phyloP scores from a whole-genome alignment of 352 stramenopile species.

The Globisporangium cystogenes region DNA sequence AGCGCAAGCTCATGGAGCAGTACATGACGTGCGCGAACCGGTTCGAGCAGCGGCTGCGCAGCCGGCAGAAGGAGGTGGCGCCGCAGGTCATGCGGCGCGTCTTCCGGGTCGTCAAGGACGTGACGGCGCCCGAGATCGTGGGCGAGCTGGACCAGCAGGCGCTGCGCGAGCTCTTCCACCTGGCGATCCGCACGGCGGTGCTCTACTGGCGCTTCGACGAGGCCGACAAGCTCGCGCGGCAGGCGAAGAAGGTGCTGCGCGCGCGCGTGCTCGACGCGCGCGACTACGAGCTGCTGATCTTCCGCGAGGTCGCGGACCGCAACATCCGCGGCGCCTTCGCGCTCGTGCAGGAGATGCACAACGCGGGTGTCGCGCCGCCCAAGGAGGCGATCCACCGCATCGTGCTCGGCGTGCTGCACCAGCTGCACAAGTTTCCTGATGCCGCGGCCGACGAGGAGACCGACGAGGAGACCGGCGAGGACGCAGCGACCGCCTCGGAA shows the following conservation, averaged over 20 bases:
- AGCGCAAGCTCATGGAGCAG: conserved; percentile 60
- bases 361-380: conserved; percentile 54
- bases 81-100: conserved; percentile 68
- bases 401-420: conserved; percentile 50
- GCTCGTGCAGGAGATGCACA: conserved; percentile 81
- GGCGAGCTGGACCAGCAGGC: conserved; percentile 21
- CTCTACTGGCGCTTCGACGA: conserved; percentile 62
- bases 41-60: conserved; percentile 43
- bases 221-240: conserved; percentile 35
- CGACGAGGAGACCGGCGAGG: no score
- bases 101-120: conserved; percentile 42
- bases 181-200: conserved; percentile 48
- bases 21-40: conserved; percentile 70
- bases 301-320: conserved; percentile 40
- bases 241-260: conserved; percentile 44
- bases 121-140: conserved; percentile 14
- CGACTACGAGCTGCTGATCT: conserved; percentile 72
- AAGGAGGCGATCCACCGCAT: conserved; percentile 70
- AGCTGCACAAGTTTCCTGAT: conserved; percentile 19
- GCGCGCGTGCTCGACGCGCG: conserved; percentile 17
- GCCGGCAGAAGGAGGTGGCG: conserved; percentile 37
- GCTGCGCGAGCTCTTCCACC: conserved; percentile 46
- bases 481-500: no score
- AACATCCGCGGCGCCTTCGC: conserved; percentile 47
- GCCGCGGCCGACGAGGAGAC: background rate